A percentile compares a stretch with the other conserved stretches of the same genome.
Conservation (phyloP, 208 protist genomes). For the Angomonas ambiguus region DNA sequence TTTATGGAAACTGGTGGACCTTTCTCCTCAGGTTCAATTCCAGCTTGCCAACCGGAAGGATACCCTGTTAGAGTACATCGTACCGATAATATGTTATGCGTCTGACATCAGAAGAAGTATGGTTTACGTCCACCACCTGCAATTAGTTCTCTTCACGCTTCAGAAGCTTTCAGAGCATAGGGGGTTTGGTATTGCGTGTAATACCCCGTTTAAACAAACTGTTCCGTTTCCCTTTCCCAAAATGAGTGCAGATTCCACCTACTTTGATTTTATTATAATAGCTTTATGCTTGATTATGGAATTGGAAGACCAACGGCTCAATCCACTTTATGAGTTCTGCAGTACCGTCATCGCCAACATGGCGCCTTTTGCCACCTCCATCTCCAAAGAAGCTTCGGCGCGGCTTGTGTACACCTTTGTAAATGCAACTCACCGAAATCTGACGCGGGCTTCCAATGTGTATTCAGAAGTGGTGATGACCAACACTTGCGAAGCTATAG, state of each 20-base stretch:
- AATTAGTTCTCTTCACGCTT: slow-evolving; percentile 82
- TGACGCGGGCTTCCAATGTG: slow-evolving; percentile 5
- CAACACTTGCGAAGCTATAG: slow-evolving; percentile 65
- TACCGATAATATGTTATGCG: slow-evolving; percentile 74
- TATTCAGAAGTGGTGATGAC: slow-evolving; percentile 39
- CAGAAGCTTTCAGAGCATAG: slow-evolving; percentile 63
- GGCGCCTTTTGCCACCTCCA: slow-evolving; percentile 72
- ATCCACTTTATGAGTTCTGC: slow-evolving; percentile 58
- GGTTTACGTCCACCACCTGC: slow-evolving; percentile 41
- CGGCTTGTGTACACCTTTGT: slow-evolving; percentile 56
- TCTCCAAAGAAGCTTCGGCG: slow-evolving; percentile 33
- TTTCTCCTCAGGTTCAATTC: slow-evolving; percentile 44
- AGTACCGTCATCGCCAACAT: slow-evolving; percentile 78
- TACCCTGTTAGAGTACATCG: slow-evolving; percentile 49
- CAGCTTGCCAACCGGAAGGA: slow-evolving; percentile 40
- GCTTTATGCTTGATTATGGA: slow-evolving; percentile 60
- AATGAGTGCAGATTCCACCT: slow-evolving; percentile 28
- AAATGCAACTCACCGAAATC: slow-evolving; percentile 34
- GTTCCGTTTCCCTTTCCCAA: slow-evolving; percentile 54
- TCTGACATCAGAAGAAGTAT: slow-evolving; percentile 47
- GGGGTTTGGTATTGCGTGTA: slow-evolving; percentile 75
- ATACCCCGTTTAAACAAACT: slow-evolving; percentile 49
- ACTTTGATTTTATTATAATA: slow-evolving; percentile 81
- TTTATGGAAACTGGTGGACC: slow-evolving; percentile 79
- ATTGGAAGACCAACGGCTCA: slow-evolving; percentile 34